Evolutionary conservation across 2,329 filamentous ascomycete genomes (phyloP).

Genomic region (Aspergillus awamori): DNA sequence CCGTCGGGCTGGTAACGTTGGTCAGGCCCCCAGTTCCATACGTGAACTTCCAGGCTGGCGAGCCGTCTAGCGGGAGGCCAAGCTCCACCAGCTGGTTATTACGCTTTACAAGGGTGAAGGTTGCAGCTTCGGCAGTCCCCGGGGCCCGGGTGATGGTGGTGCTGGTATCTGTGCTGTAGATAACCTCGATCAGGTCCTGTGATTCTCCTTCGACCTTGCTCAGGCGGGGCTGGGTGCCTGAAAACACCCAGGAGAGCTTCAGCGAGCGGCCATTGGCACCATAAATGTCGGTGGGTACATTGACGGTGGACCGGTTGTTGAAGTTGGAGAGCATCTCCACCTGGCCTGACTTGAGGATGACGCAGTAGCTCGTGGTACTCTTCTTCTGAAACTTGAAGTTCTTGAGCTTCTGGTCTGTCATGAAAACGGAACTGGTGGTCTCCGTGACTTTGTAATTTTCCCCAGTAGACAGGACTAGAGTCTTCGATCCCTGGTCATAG

Average conservation of each 20-base stretch:
- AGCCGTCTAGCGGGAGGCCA: neutral
- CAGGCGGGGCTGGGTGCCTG: constrained; percentile 3
- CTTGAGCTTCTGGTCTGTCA: constrained; percentile 14
- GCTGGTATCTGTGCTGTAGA: neutral
- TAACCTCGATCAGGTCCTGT: neutral
- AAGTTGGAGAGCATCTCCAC: constrained; percentile 8
- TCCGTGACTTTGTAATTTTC: constrained; percentile 13
- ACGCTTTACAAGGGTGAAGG: constrained; percentile 5
- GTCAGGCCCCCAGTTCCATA: neutral
- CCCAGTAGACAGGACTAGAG: constrained; percentile 6
- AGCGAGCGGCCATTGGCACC: constrained; percentile 11
- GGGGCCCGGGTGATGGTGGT: constrained; percentile 2
- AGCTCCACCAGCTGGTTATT: neutral
- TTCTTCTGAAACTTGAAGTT: constrained; percentile 6
- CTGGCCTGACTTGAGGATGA: constrained; percentile 12
- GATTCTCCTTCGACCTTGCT: no score
- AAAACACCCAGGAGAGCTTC: neutral
- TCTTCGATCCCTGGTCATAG: constrained; percentile 5
- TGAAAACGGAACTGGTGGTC: neutral
- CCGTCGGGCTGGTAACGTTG: constrained; percentile 7
- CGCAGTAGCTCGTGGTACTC: neutral
- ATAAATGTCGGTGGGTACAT: constrained; percentile 2
- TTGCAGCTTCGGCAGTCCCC: neutral
- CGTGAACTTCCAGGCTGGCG: neutral
- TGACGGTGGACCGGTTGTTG: neutral